Evolutionary conservation across 345 rosid species (phyloP), one percentile per base, ranked within the genome.

Genomic region (Lepidium aucheri): DNA sequence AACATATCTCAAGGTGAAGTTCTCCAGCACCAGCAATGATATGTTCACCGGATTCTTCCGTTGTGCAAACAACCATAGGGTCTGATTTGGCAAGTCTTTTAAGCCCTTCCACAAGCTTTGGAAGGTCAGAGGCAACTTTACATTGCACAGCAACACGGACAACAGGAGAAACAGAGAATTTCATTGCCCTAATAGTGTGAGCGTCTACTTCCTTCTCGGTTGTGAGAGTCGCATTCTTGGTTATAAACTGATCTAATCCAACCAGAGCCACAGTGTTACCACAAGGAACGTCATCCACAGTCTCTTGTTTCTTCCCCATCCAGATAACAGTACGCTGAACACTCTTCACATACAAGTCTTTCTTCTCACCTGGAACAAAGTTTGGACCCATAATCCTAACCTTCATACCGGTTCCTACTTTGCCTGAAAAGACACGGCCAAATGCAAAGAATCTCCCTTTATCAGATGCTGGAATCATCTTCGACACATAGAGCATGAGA

Each of bases 241-340:
- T 88, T 60, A 88, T 88, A 58, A 1, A 88, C 52, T 88, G 96
- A 78, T 88, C 96, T 39, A 88, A 46, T 18, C 96, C 96, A 40
- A 88, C 96, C 88, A 88, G 0, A 6, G 96, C 96, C 14, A 86
- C 96, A 7, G 96, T 88, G 79, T 88, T 88, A 68, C 96, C 96
- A 71, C 92, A 88, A 3, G 96, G 96, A 26, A 88, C 96, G 76
- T 88, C 96, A 69, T 88, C 96, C 0, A 88, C 96, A 0, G 90
- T 86, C 72, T 88, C 96, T 76, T 88, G 96, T 65, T 3, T 86
- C 88, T 88, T 88, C 1, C 96, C 96, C 96, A 88, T 88, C 96
- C 96, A 88, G 41, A 88, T 88, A 30, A 88, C 96, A 40, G 96
- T 88, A 59, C 96, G 84, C 71, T 88, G 96, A 1, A 72, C 75